Evolutionary conservation across 2,329 filamentous ascomycete genomes (phyloP).

Genomic region (Colletotrichum sp.): DNA sequence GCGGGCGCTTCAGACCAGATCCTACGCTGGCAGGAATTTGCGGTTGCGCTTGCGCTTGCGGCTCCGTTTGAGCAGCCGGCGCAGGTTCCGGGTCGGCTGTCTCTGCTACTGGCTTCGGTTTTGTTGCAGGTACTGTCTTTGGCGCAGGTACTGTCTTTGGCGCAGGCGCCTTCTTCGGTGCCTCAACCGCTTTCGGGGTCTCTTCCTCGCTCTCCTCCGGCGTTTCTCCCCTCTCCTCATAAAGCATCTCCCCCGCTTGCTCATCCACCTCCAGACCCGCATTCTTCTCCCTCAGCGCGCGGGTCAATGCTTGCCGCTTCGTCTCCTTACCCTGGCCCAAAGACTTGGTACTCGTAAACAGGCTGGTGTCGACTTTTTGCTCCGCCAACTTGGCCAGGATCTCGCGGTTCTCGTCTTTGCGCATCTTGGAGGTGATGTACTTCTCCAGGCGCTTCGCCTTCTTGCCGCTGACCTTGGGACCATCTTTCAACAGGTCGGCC

Average conservation of each 20-base stretch:
- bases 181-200: conserved; percentile 21
- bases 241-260: conserved; percentile 59
- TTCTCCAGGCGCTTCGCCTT: conserved; percentile 72
- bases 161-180: not conserved
- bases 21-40: conserved; percentile 50
- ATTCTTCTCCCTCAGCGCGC: conserved; percentile 66
- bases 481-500: conserved; percentile 55
- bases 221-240: conserved; percentile 40
- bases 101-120: conserved; percentile 1
- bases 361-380: conserved; percentile 79
- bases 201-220: conserved; percentile 28
- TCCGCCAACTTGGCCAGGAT: conserved; percentile 83
- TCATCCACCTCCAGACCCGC: conserved; percentile 64
- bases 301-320: conserved; percentile 70
- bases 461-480: conserved; percentile 63
- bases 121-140: not conserved
- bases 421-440: conserved; percentile 86
- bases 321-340: conserved; percentile 75
- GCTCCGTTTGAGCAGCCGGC: not conserved
- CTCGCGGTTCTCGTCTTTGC: conserved; percentile 88
- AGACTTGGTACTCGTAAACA: conserved; percentile 78
- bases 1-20: conserved; percentile 83
- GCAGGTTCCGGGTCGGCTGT: not conserved
- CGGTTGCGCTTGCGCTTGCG: not conserved
- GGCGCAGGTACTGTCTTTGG: not conserved